These are phyloP conservation scores for Tranzscheliella williamsii DNA, from an alignment of 1,284 basidiomycete species.

Conservation along the genomic window DNA sequence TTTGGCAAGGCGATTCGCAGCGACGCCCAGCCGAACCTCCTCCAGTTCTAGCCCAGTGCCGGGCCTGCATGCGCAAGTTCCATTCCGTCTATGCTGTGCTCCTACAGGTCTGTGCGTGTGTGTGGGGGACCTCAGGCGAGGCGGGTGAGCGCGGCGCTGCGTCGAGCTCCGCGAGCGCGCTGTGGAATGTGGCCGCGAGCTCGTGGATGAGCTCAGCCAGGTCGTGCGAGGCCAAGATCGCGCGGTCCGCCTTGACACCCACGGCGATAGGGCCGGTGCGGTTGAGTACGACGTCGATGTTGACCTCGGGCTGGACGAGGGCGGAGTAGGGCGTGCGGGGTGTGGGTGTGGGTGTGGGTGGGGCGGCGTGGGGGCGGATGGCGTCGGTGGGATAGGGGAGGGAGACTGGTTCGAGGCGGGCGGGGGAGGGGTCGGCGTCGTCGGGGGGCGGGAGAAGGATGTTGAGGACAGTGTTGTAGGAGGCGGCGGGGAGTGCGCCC, in stretches of 20 bases:
- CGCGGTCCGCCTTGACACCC: conserved; percentile 14
- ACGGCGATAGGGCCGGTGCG: neutral
- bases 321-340: too few relatives aligned
- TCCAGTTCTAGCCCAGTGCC: conserved; percentile 11
- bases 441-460: conserved; percentile 9
- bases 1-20: conserved; percentile 40
- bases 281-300: conserved; percentile 14
- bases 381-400: too few relatives aligned
- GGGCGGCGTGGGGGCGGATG: too few relatives aligned
- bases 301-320: conserved; percentile 21
- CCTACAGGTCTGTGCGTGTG: too few relatives aligned
- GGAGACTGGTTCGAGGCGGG: too few relatives aligned
- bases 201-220: neutral
- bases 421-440: conserved; percentile 1
- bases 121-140: too few relatives aligned
- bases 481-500: conserved; percentile 8
- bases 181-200: neutral
- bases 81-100: too few relatives aligned
- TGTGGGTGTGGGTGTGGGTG: too few relatives aligned
- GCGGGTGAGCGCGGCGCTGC: too few relatives aligned
- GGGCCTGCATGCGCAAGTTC: neutral
- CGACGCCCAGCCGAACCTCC: conserved; percentile 17
- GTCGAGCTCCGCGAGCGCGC: neutral
- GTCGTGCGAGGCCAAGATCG: neutral
- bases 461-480: conserved; percentile 41